Evolutionary conservation across 805 yeast species (phyloP), one percentile per base, ranked within the genome.

Genomic region (Zygosaccharomyces bisporus): DNA sequence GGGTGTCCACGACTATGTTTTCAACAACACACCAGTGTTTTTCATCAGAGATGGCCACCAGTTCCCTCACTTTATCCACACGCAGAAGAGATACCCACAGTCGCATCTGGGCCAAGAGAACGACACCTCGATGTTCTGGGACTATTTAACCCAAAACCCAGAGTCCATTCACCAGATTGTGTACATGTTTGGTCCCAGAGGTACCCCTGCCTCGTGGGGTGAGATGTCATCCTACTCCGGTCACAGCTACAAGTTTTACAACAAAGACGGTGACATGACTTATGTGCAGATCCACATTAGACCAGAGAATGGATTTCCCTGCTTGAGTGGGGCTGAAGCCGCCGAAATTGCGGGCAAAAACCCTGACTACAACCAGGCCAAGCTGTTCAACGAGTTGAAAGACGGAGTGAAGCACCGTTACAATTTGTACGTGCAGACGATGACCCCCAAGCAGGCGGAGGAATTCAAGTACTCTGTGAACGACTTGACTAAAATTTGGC

Each of bases 401-500:
- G 51, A 55, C n/a, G 77, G 77, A 31, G 69, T 78, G 43, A 66
- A 49, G 53, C 81, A 83, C 32, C 62, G 71, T 34, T 80, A 73
- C 70, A 72, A 77, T 2, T 67, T 67, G 43, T 79, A 75, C 58
- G 73, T 78, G 18, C 85, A 79, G 66, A 73, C 78, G 23, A 80
- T 80, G 85, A 83, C 95, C 37, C 76, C 77, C 49, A 84, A 81
- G 56, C 82, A 87, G 69, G 90, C 95, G 45, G 78, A 82, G 65
- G 69, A 78, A 51, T 78, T 77, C 42, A 82, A 82, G 60, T 86
- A 83, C 69, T 83, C 90, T 6, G 86, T 88, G 41, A 86, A 84
- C 62, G 96, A 87, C 68, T 75, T 87, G 65, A 87, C 96, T 53
- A 88, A 87, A 72, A 81, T 84, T 44, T 86, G 95, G 95, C 87